phyloP scores from a whole-genome alignment of 139 green algal genomes.

The Chlorella sp. region DNA sequence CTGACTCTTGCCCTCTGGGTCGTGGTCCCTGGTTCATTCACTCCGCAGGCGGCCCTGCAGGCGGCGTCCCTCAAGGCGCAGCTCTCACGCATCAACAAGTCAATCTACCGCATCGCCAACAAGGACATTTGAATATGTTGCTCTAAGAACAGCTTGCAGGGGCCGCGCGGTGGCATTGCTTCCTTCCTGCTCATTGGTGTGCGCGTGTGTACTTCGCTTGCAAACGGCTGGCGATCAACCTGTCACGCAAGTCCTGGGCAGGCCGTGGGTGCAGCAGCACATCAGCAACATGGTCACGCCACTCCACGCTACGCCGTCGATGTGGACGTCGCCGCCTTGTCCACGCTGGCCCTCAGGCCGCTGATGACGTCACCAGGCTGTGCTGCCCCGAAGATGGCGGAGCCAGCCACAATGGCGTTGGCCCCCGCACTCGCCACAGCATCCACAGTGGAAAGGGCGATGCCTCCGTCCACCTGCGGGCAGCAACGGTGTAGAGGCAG shows the following conservation, averaged over 20 bases:
- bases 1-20: not conserved
- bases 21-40: not conserved
- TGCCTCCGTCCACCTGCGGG: constrained; percentile 77
- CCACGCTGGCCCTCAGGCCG: constrained; percentile 21
- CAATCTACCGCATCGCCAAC: not conserved
- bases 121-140: not conserved
- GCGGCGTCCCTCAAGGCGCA: not conserved
- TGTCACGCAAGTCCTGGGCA: too few species aligned
- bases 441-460: constrained; percentile 63
- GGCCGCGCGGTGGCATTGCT: too few species aligned
- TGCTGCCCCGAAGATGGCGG: constrained; percentile 65
- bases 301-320: too few species aligned
- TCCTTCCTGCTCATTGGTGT: too few species aligned
- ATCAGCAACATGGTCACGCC: too few species aligned
- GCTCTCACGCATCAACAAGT: not conserved
- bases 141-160: too few species aligned
- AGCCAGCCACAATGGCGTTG: constrained; percentile 88
- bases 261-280: too few species aligned
- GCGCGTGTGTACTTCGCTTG: too few species aligned
- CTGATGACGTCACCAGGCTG: constrained; percentile 39
- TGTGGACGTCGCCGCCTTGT: constrained; percentile 6
- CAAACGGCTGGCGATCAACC: too few species aligned
- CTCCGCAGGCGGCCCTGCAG: not conserved
- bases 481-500: not conserved
- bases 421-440: constrained; percentile 67